Base-by-base conservation (phyloP, 306 rosid genomes). In the Parietaria judaica region DNA sequence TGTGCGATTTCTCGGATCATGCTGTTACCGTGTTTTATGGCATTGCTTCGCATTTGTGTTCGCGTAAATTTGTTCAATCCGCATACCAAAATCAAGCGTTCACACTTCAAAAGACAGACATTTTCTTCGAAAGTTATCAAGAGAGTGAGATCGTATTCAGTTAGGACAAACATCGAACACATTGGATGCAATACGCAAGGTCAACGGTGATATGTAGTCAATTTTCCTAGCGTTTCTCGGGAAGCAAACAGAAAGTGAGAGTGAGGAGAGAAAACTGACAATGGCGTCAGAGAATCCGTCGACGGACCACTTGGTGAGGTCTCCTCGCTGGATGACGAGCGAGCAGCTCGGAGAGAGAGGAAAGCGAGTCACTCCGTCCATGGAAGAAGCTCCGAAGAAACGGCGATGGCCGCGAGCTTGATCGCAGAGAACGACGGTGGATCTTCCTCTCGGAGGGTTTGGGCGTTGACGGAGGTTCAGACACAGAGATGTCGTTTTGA, bases 201-300 rank as follows among this genome's bases (percentile, higher is more conserved):
- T 41, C 45, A 41, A 23, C 31, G 31, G 45, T 41, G 45, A 41
- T 41, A 41, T 5, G 6, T 5, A 41, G 9, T 41, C 45, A 5
- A 41, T 41, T 41, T 41, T 3, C 31, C 1, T 23, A 23, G 31
- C 31, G 31, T 41, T 41, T 41, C 45, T 41, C 45, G 13, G 53
- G 6, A n/a, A 49, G 9, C 54, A 54, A 52, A 63, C 35, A 59
- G 48, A 66, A 38, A 37, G 31, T 14, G 0, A 5, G 45, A 61
- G 49, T 23, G 3, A 54, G 34, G 41, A 66, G 52, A 67, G 81
- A 70, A 78, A 39, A 56, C 87, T 96, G 23, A 88, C 80, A 71
- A 96, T 96, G 74, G 98, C 98, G 64, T 88, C 96, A 36, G 96
- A 74, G 58, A 83, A 71, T 62, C 86, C 83, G 48, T 88, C 75